These are phyloP conservation scores for Colletotrichum sp. DNA, from an alignment of 2,329 filamentous ascomycete genomes.

Conservation along the genomic window DNA sequence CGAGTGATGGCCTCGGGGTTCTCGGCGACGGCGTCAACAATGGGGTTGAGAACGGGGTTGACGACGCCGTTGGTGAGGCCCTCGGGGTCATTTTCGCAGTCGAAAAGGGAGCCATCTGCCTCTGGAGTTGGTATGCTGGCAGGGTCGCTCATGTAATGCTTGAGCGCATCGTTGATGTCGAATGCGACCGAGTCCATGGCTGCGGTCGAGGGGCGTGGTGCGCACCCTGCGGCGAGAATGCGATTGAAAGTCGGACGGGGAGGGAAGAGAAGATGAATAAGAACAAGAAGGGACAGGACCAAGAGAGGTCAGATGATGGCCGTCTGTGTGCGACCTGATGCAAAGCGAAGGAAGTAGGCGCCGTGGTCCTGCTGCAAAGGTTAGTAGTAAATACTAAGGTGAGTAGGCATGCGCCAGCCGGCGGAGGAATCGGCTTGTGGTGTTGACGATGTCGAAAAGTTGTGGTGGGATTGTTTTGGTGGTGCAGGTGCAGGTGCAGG, in stretches of 20 bases:
- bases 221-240: slow-evolving; percentile 5
- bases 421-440: neutral
- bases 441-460: slow-evolving; percentile 1
- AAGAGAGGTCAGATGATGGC: neutral
- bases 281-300: neutral
- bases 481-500: neutral
- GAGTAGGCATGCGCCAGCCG: neutral
- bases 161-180: slow-evolving; percentile 95
- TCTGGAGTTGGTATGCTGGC: slow-evolving; percentile 82
- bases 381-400: neutral
- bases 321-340: neutral
- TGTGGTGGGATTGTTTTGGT: neutral
- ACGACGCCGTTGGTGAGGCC: slow-evolving; percentile 78
- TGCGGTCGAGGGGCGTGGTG: slow-evolving; percentile 27
- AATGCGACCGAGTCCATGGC: slow-evolving; percentile 81
- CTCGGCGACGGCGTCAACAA: slow-evolving; percentile 90
- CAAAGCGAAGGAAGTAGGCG: neutral
- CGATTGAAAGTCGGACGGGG: slow-evolving; percentile 12
- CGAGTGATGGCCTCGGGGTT: slow-evolving; percentile 87
- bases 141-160: slow-evolving; percentile 95
- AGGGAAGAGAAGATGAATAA: neutral
- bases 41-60: slow-evolving; percentile 86
- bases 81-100: slow-evolving; percentile 93
- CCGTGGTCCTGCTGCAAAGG: neutral
- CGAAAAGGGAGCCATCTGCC: slow-evolving; percentile 80